Evolutionary conservation across 352 stramenopile genomes (phyloP).

Genomic region (Phytophthora syringae): DNA sequence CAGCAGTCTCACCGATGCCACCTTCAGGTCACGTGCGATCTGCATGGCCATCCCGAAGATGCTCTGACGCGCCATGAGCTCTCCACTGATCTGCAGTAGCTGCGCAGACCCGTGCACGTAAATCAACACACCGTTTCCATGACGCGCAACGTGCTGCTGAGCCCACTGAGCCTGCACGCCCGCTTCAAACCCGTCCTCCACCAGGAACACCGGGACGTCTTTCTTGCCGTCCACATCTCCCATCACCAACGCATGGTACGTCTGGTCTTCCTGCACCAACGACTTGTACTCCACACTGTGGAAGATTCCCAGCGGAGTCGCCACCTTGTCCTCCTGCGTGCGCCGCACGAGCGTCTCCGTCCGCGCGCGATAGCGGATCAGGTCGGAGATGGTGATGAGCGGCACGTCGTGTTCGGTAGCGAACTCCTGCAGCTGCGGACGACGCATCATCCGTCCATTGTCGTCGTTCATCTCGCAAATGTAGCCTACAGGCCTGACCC

Average conservation of each 20-base stretch:
- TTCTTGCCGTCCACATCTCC: slow-evolving; percentile 41
- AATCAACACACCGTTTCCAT: slow-evolving; percentile 59
- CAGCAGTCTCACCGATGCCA: slow-evolving; percentile 62
- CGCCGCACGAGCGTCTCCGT: slow-evolving; percentile 73
- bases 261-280: slow-evolving; percentile 57
- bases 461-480: slow-evolving; percentile 92
- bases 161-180: slow-evolving; percentile 76
- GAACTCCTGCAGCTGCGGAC: slow-evolving; percentile 89
- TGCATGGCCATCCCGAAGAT: slow-evolving; percentile 88
- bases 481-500: slow-evolving; percentile 84
- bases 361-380: slow-evolving; percentile 93
- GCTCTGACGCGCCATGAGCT: slow-evolving; percentile 85
- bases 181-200: slow-evolving; percentile 57
- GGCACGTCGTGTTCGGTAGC: slow-evolving; percentile 90
- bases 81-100: slow-evolving; percentile 77
- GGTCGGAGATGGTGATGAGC: slow-evolving; percentile 97
- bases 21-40: slow-evolving; percentile 63
- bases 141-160: slow-evolving; percentile 57
- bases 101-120: slow-evolving; percentile 66
- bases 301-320: slow-evolving; percentile 81
- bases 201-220: slow-evolving; percentile 68
- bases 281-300: slow-evolving; percentile 67
- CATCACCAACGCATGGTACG: slow-evolving; percentile 64
- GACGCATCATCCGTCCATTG: slow-evolving; percentile 78
- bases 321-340: slow-evolving; percentile 34